Base-by-base conservation (phyloP, 345 rosid genomes). In the Hibiscus syriacus region DNA sequence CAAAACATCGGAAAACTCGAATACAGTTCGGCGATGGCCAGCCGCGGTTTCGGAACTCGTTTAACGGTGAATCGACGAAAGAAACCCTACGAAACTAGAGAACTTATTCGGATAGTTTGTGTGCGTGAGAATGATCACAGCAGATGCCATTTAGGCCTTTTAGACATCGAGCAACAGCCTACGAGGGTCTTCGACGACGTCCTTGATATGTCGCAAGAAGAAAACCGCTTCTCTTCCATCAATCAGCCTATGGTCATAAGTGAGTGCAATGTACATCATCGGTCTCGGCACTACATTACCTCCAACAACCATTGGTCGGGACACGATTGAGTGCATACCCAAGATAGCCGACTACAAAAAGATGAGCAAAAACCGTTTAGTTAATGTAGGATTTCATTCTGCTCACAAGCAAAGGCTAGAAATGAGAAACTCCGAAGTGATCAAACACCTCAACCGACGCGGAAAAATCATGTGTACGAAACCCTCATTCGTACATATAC, bases 181-280 rank as follows among this genome's bases (percentile, higher is more conserved):
- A 55, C 89, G 90, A 7, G 96, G 96, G 64, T 90, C 96, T 81
- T 90, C 96, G 9, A 87, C 89, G 12, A 90, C 92, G 67, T 90
- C 96, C 78, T 90, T 90, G 56, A 90, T 90, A 27, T 89, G 92
- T 14, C 96, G 96, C 76, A 90, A 69, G 87, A 85, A 90, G 76
- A 81, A 85, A 55, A 90, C n/a, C 2, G 96, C 96, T 85, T 90
- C 96, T 85, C 96, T 87, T 69, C 96, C 96, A 75, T n/a, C n/a
- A n/a, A n/a, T n/a, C n/a, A n/a, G n/a, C n/a, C n/a, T n/a, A n/a
- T n/a, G n/a, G n/a, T n/a, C 96, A 30, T 90, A 90, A 0, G 96
- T 90, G 10, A 90, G 84, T 3, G 96, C 92, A 4, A 90, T 80
- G 72, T 90, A 90, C 96, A 90, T 90, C 96, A 90, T 90, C 39